Percentiles rank a stretch among this genome's conserved stretches.
Conservation (phyloP, 1,139 yeast genomes). For the Lodderomyces metapsilosis region DNA sequence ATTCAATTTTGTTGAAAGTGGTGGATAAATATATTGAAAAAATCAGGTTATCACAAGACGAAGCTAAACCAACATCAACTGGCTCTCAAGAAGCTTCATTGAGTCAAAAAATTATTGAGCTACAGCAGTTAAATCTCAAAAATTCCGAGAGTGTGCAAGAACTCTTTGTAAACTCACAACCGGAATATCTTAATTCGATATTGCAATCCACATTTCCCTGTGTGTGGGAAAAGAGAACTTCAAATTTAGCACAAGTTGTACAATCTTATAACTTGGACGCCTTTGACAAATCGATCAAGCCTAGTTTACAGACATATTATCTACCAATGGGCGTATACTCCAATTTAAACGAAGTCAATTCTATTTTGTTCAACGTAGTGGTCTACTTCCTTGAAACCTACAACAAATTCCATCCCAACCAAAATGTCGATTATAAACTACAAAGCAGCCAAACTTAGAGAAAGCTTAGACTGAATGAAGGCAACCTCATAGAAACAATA, state of each 20-base stretch:
- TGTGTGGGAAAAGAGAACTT: constrained; percentile 30
- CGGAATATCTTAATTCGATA: constrained; percentile 26
- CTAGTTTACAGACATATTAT: constrained; percentile 27
- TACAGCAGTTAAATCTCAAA: constrained; percentile 18
- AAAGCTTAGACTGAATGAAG: too few species aligned
- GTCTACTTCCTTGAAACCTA: constrained; percentile 34
- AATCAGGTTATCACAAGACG: constrained; percentile 1
- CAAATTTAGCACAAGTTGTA: constrained; percentile 16
- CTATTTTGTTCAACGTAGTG: constrained; percentile 30
- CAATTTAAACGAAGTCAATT: constrained; percentile 31
- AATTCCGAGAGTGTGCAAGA: constrained; percentile 14
- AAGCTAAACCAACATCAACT: background rate
- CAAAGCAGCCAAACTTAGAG: constrained; percentile 17
- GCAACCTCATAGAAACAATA: too few species aligned
- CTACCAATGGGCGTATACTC: constrained; percentile 41
- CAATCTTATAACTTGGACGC: constrained; percentile 10
- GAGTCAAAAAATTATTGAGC: constrained; percentile 26
- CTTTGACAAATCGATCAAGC: constrained; percentile 13
- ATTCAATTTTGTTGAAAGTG: constrained; percentile 24
- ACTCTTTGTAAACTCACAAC: constrained; percentile 26
- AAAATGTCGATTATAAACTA: constrained; percentile 18
- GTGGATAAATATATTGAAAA: constrained; percentile 24
- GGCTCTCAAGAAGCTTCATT: constrained; percentile 13
- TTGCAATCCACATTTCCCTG: constrained; percentile 33
- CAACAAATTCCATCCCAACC: constrained; percentile 16